phyloP scores from a whole-genome alignment of 2,329 filamentous ascomycete genomes.

The Trichoderma polysporum region DNA sequence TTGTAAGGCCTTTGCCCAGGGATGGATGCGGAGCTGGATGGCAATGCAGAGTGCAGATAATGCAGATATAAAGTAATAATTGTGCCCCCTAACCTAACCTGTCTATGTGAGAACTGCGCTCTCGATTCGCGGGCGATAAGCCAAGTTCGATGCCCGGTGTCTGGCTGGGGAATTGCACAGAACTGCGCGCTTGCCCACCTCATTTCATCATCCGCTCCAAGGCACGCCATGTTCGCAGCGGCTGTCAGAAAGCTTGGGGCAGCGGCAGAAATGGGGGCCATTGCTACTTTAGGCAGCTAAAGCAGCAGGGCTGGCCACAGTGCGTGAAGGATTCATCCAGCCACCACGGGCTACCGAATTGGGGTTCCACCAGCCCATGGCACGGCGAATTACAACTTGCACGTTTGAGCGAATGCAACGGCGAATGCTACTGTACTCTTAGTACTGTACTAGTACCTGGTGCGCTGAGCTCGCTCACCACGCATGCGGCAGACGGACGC shows the following conservation, averaged over 20 bases:
- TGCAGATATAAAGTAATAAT: no score
- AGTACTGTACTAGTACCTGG: background rate
- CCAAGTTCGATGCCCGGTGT: no score
- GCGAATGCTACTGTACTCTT: background rate
- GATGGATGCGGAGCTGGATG: background rate
- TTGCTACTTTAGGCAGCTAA: slow-evolving; percentile 21
- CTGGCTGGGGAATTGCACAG: background rate
- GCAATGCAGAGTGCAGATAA: background rate
- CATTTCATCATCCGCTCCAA: background rate
- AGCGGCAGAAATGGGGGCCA: slow-evolving; percentile 7
- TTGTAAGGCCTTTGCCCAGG: background rate
- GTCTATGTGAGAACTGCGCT: background rate
- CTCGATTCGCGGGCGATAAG: slow-evolving; percentile 12
- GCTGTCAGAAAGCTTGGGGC: slow-evolving; percentile 19
- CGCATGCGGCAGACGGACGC: background rate
- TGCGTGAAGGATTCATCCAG: slow-evolving; percentile 19
- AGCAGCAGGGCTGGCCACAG: slow-evolving; percentile 17
- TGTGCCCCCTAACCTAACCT: background rate
- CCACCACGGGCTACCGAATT: background rate
- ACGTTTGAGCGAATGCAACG: background rate
- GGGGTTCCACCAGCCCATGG: background rate
- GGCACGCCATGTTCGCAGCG: slow-evolving; percentile 5
- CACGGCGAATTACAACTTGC: background rate
- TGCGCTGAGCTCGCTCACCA: background rate
- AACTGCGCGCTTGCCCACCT: background rate